Conservation (phyloP, 345 rosid genomes). For the Boechera retrofracta region DNA sequence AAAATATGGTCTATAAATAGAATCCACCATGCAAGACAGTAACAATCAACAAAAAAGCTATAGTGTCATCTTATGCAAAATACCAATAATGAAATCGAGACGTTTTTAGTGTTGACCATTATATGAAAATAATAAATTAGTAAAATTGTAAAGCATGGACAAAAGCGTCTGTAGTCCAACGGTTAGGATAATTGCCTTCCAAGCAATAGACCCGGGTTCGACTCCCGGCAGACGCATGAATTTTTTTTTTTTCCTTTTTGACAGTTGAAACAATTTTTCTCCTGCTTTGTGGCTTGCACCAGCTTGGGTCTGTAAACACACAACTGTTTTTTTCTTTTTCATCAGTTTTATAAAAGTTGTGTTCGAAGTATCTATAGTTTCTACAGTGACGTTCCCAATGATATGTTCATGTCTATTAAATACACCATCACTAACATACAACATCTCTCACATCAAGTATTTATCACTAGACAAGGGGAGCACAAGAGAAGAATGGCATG, state of each 20-base stretch:
- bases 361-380: background rate
- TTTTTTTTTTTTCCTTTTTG: background rate
- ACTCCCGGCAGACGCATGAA: constrained; percentile 77
- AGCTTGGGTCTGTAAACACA: background rate
- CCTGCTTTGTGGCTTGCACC: background rate
- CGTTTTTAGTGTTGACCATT: background rate
- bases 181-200: constrained; percentile 95
- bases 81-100: background rate
- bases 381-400: background rate
- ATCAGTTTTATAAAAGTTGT: constrained; percentile 5
- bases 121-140: accelerated
- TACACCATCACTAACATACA: constrained; percentile 5
- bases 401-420: background rate
- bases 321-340: background rate
- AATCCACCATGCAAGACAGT: background rate
- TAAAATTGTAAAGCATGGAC: background rate
- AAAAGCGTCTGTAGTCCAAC: constrained; percentile 78
- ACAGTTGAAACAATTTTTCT: background rate
- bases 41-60: background rate
- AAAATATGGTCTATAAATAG: constrained; percentile 10
- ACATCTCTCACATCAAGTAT: constrained; percentile 7
- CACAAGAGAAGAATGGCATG: constrained; percentile 61
- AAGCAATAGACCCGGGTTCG: constrained; percentile 92
- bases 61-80: constrained; percentile 2
- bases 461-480: constrained; percentile 44